These are phyloP conservation scores for Coemansia sp. DNA, from an alignment of 192 early-diverging fungal species.

Conservation along the genomic window DNA sequence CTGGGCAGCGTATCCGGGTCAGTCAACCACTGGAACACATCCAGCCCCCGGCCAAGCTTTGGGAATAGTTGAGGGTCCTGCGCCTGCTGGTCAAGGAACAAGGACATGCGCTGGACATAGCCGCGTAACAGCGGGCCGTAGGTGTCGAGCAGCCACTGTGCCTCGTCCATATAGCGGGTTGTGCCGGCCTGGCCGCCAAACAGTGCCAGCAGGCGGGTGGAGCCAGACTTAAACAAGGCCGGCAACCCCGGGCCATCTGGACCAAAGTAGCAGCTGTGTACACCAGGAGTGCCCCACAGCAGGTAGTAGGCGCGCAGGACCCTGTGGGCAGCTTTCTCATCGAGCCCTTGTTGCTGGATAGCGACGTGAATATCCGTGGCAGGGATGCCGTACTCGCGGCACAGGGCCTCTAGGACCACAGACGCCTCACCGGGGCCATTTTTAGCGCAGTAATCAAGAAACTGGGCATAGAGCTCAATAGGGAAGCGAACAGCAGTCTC, in stretches of 20 bases:
- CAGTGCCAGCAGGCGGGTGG: slow-evolving; percentile 62
- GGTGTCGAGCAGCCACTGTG: slow-evolving; percentile 61
- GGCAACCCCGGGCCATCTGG: slow-evolving; percentile 31
- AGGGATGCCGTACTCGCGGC: not conserved
- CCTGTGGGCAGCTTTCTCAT: not conserved
- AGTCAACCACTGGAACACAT: slow-evolving; percentile 72
- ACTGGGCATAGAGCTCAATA: slow-evolving; percentile 13
- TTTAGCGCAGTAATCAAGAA: slow-evolving; percentile 9
- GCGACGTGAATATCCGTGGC: slow-evolving; percentile 7
- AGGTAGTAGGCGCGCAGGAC: slow-evolving; percentile 12
- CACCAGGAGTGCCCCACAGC: slow-evolving; percentile 66
- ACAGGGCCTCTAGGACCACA: slow-evolving; percentile 7
- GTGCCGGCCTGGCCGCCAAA: slow-evolving; percentile 93
- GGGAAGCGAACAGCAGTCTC: too few relatives aligned
- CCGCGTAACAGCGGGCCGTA: slow-evolving; percentile 66
- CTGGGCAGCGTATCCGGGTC: slow-evolving; percentile 61
- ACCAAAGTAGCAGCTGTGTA: slow-evolving; percentile 55
- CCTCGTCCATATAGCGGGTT: slow-evolving; percentile 76
- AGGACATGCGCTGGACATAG: slow-evolving; percentile 67
- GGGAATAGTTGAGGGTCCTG: too few relatives aligned
- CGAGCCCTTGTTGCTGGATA: slow-evolving; percentile 1
- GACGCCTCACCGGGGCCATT: not conserved
- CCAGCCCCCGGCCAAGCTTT: slow-evolving; percentile 55
- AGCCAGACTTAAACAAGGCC: slow-evolving; percentile 39
- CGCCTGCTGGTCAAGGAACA: slow-evolving; percentile 54